These are phyloP conservation scores for Agastache rugosa DNA, from an alignment of 257 asterid genomes.

Conservation along the genomic window DNA sequence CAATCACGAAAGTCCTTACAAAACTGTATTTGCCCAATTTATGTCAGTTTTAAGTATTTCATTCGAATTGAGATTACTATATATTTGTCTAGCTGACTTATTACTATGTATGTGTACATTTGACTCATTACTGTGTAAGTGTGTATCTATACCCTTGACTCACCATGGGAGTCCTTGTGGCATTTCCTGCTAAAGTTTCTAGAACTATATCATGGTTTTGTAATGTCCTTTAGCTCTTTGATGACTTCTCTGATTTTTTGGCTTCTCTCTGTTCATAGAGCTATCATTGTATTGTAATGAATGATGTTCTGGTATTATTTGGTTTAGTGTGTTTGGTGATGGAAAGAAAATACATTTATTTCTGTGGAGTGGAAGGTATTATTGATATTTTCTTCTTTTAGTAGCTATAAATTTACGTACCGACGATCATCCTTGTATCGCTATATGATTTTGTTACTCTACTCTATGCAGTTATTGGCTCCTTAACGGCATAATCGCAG, in stretches of 20 bases:
- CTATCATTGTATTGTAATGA: too few relatives aligned
- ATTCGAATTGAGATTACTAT: background rate
- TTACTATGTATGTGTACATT: background rate
- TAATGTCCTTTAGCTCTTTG: slow-evolving; percentile 29
- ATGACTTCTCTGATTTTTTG: slow-evolving; percentile 31
- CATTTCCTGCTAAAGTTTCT: slow-evolving; percentile 9
- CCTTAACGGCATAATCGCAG: background rate
- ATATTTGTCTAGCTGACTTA: background rate
- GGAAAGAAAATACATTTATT: too few relatives aligned
- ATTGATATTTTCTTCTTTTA: too few relatives aligned
- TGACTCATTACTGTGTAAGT: too few relatives aligned
- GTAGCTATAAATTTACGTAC: too few relatives aligned
- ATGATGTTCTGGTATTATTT: too few relatives aligned
- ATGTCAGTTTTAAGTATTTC: background rate
- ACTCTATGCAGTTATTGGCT: background rate
- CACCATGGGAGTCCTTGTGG: background rate
- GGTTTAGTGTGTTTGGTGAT: too few relatives aligned
- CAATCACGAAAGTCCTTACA: background rate
- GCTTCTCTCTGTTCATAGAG: background rate
- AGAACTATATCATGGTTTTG: slow-evolving; percentile 18
- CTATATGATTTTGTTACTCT: too few relatives aligned
- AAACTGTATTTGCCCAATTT: background rate
- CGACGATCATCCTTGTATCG: too few relatives aligned
- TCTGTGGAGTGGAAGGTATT: too few relatives aligned
- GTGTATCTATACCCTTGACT: too few relatives aligned